Percentiles rank a stretch among this genome's conserved stretches.
phyloP scores from a whole-genome alignment of 805 yeast species.

The Candida mattraensis region DNA sequence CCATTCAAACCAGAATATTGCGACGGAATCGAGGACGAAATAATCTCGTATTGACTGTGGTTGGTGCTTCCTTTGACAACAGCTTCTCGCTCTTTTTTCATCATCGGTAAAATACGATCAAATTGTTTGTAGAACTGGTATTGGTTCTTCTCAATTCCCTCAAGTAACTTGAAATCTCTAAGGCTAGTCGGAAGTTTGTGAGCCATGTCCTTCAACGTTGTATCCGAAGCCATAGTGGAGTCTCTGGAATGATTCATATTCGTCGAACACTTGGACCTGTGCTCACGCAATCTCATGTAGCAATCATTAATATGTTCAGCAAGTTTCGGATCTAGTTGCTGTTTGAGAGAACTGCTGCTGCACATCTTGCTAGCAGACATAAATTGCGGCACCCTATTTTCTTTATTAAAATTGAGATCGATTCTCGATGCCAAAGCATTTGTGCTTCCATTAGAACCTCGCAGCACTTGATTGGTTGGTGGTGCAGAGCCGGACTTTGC shows the following conservation, averaged over 20 bases:
- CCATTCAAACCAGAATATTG: conserved; percentile 13
- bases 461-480: not conserved
- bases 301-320: conserved; percentile 32
- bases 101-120: conserved; percentile 22
- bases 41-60: conserved; percentile 13
- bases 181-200: conserved; percentile 50
- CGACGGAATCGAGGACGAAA: conserved; percentile 22
- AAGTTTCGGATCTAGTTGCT: conserved; percentile 22
- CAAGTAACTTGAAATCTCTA: conserved; percentile 43
- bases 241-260: conserved; percentile 37
- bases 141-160: conserved; percentile 35
- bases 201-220: conserved; percentile 55
- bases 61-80: conserved; percentile 4
- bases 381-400: conserved; percentile 20
- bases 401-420: conserved; percentile 27
- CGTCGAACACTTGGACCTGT: conserved; percentile 43
- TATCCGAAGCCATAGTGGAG: conserved; percentile 37
- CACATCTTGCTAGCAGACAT: conserved; percentile 20
- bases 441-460: too few relatives aligned
- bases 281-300: conserved; percentile 36
- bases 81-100: conserved; percentile 22
- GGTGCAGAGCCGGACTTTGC: not conserved
- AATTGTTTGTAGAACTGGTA: conserved; percentile 27
- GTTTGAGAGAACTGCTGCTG: conserved; percentile 3
- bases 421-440: too few relatives aligned